phyloP scores from a whole-genome alignment of 495 filamentous ascomycete genomes.

The Astrocystis sublimbata region DNA sequence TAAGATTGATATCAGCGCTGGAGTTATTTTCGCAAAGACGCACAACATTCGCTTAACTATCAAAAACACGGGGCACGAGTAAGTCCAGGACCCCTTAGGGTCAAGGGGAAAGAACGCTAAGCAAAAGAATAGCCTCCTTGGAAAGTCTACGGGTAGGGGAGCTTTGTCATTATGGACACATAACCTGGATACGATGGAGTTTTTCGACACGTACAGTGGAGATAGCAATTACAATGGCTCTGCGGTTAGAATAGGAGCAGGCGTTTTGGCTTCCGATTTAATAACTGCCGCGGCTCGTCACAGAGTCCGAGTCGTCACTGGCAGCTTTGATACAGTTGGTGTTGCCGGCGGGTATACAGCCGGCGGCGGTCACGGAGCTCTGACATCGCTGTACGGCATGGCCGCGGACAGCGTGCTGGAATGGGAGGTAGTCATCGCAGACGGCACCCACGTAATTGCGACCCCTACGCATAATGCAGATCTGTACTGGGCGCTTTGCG shows the following conservation, averaged over 20 bases:
- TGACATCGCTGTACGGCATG: constrained; percentile 46
- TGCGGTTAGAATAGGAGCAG: constrained; percentile 49
- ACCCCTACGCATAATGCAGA: constrained; percentile 49
- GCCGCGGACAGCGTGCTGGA: constrained; percentile 50
- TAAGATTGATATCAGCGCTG: constrained; percentile 32
- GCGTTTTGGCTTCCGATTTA: constrained; percentile 51
- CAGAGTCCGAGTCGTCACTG: constrained; percentile 44
- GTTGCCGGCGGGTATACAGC: constrained; percentile 46
- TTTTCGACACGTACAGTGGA: constrained; percentile 38
- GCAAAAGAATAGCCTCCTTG: constrained; percentile 18
- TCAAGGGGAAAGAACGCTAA: constrained; percentile 16
- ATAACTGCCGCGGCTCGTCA: constrained; percentile 41
- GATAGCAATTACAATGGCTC: constrained; percentile 40
- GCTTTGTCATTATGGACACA: constrained; percentile 62
- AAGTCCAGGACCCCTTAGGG: constrained; percentile 14
- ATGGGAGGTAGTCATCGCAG: constrained; percentile 52
- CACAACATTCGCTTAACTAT: constrained; percentile 47
- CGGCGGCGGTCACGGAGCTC: constrained; percentile 49
- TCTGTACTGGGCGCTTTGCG: constrained; percentile 63
- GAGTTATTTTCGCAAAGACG: constrained; percentile 41
- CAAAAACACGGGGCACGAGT: constrained; percentile 49
- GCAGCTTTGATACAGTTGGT: constrained; percentile 31
- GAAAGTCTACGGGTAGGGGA: constrained; percentile 50
- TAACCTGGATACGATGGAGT: constrained; percentile 48
- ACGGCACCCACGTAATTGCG: constrained; percentile 51